A percentile compares a stretch with the other conserved stretches of the same genome.
phyloP scores from a whole-genome alignment of 2,329 filamentous ascomycete genomes.

The Thelonectria olida region DNA sequence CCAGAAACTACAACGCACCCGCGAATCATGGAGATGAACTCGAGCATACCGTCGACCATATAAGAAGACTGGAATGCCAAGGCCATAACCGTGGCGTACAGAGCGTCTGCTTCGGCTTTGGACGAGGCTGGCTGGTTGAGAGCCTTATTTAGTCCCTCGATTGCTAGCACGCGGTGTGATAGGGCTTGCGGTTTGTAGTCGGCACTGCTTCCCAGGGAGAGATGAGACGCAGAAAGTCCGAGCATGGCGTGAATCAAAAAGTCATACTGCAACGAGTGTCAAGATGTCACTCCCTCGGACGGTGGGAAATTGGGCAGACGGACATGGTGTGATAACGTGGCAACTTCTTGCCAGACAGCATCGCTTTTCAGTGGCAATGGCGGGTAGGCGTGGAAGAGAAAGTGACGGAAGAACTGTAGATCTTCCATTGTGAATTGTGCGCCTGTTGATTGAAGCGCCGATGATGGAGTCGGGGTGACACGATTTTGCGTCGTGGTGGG shows the following conservation, averaged over 20 bases:
- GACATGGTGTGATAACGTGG: conserved; percentile 46
- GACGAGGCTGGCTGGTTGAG: conserved; percentile 38
- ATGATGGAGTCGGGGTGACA: neutral
- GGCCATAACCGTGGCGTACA: conserved; percentile 44
- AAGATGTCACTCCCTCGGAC: neutral
- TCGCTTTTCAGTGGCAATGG: conserved; percentile 45
- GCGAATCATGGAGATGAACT: conserved; percentile 45
- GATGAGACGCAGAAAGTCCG: conserved; percentile 47
- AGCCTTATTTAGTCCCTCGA: conserved; percentile 42
- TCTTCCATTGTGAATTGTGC: conserved; percentile 51
- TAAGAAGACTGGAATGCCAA: conserved; percentile 48
- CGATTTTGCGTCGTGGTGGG: neutral
- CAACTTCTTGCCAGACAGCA: conserved; percentile 46
- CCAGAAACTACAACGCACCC: conserved; percentile 38
- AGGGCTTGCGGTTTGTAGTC: conserved; percentile 40
- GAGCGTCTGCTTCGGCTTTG: conserved; percentile 45
- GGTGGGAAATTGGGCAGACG: neutral
- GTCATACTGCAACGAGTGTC: conserved; percentile 40
- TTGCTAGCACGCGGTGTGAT: conserved; percentile 44
- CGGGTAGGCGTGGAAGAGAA: conserved; percentile 53
- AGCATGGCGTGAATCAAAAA: conserved; percentile 51
- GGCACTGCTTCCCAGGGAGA: conserved; percentile 34
- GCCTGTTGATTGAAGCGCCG: conserved; percentile 14
- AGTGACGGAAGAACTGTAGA: conserved; percentile 61
- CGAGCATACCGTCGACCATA: conserved; percentile 48